Conservation (phyloP, 495 filamentous ascomycete species). For the Ramalina peruviana region DNA sequence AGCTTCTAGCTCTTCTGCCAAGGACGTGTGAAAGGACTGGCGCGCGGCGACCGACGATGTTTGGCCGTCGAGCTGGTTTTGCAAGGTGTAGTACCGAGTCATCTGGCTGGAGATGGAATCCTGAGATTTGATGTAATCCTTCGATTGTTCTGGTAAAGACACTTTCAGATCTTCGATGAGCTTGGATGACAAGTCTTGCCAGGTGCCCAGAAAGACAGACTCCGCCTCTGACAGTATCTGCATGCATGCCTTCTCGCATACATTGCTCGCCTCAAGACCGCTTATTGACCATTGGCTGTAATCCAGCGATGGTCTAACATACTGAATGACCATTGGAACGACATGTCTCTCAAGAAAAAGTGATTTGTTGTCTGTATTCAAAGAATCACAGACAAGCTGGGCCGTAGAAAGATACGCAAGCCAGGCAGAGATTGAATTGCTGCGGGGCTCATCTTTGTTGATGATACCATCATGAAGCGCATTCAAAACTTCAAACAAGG, state of each 20-base stretch:
- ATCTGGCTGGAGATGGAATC: constrained; percentile 44
- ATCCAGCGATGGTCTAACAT: constrained; percentile 35
- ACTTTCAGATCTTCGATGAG: constrained; percentile 49
- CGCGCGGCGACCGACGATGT: constrained; percentile 11
- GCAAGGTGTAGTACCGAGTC: constrained; percentile 46
- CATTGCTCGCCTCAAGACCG: constrained; percentile 20
- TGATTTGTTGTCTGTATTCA: constrained; percentile 30
- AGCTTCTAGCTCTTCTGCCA: constrained; percentile 29
- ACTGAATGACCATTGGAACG: constrained; percentile 44
- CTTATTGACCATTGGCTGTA: constrained; percentile 36
- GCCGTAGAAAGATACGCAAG: constrained; percentile 50
- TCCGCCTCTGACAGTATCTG: constrained; percentile 18
- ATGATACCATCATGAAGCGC: constrained; percentile 55
- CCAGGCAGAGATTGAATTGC: constrained; percentile 56
- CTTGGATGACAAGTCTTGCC: constrained; percentile 37
- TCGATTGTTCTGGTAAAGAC: constrained; percentile 66
- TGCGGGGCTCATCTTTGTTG: constrained; percentile 56
- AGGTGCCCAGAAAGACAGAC: constrained; percentile 30
- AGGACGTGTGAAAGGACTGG: constrained; percentile 17
- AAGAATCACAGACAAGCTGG: constrained; percentile 30
- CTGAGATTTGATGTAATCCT: constrained; percentile 59
- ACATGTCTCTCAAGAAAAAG: constrained; percentile 34
- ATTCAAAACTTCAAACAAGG: constrained; percentile 35
- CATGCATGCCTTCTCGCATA: constrained; percentile 29
- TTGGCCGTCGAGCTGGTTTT: constrained; percentile 29